Base-by-base conservation (phyloP, 208 protist species). In the Wallacemonas sp. region DNA sequence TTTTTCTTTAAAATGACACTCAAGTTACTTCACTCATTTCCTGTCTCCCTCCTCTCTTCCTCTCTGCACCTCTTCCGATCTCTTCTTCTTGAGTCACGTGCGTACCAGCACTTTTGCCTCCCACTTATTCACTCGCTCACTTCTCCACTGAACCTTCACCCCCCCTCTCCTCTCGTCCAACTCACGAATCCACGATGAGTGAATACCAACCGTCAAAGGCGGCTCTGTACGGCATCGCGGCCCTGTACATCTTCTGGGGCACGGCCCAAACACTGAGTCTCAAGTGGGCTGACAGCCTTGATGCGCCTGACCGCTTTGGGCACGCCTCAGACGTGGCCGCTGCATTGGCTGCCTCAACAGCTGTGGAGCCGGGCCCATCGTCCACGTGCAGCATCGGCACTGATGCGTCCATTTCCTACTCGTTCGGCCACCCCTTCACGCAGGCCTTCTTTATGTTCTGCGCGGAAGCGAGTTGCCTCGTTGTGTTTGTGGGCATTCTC, bases 401-500 rank as follows among this genome's bases (percentile, higher is more conserved):
- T 11, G n/a, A 5, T 17, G 72, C 75, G n/a, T 68, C 48, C 6
- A 56, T 76, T 5, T 29, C 75, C 47, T 87, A 81, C 63, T 71
- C 65, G 52, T 96, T 94, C 43, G 88, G 70, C 23, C 81, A 94
- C 62, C 86, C 88, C 12, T 94, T 92, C 74, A 80, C 81, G 26
- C 88, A 94, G 70, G 80, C 85, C 11, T 74, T 93, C 52, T 80
- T 88, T 52, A 96, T 97, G 92, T 97, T 96, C 74, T 74, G 71
- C 34, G 72, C 81, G 9, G 86, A 93, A 61, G 27, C 72, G n/a
- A 46, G 74, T 9, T 94, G 88, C 76, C 71, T 96, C 3, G 55
- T 82, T 6, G 61, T 88, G 0, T 85, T 86, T 67, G 68, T 52
- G 2, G 36, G 26, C 27, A 65, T 79, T 26, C 52, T 85, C 1